phyloP scores from a whole-genome alignment of 306 rosid species.

The Medicago truncatula region DNA sequence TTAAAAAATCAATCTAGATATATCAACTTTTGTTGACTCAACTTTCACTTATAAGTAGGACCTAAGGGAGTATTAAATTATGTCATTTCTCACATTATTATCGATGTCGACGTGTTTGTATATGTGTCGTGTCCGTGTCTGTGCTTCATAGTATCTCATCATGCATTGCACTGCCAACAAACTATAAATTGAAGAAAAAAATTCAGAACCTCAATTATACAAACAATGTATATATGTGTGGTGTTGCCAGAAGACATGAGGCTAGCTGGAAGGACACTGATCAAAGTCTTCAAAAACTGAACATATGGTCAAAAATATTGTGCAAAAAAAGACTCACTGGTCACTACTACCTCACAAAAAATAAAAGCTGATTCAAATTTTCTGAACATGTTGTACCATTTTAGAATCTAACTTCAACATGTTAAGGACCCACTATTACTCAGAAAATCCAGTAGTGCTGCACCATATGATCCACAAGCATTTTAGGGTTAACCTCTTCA shows the following conservation, averaged over 20 bases:
- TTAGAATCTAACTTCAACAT: conserved; percentile 56
- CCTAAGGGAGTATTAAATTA: no score
- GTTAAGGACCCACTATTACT: conserved; percentile 43
- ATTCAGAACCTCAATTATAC: conserved; percentile 35
- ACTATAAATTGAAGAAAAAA: neutral
- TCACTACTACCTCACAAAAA: conserved; percentile 1
- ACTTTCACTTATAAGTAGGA: no score
- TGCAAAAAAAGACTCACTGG: conserved; percentile 28
- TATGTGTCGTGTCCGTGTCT: no score
- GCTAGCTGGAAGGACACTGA: conserved; percentile 43
- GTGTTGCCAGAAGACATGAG: conserved; percentile 50
- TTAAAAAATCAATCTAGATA: no score
- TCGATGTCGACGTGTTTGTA: no score
- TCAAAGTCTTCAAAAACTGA: no score
- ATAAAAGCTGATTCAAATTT: conserved; percentile 38
- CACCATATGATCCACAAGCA: conserved; percentile 42
- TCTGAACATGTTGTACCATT: conserved; percentile 39
- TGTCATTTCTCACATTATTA: no score
- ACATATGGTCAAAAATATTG: conserved; percentile 50
- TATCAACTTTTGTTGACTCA: no score
- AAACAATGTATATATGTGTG: conserved; percentile 40
- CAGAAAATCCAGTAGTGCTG: conserved; percentile 26
- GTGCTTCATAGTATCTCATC: neutral
- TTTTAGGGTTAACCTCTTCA: neutral
- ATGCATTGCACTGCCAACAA: conserved; percentile 19